Conservation (phyloP, 2,329 filamentous ascomycete genomes). For the Dactylellina sp. region DNA sequence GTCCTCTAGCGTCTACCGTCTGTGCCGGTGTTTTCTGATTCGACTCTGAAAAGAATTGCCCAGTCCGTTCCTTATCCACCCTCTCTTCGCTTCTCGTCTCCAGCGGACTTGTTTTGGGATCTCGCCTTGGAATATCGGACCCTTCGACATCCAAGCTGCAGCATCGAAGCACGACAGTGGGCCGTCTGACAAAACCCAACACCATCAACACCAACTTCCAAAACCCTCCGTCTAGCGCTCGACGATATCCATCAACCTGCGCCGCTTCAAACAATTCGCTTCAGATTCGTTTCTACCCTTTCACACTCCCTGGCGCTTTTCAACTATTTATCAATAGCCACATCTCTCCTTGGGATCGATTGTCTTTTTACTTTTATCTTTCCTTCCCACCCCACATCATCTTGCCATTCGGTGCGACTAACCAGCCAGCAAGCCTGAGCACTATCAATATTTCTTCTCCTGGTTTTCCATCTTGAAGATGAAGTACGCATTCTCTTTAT, state of each 20-base stretch:
- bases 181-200: constrained; percentile 18
- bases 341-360: not conserved
- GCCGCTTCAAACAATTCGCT: constrained; percentile 1
- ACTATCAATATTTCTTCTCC: constrained; percentile 5
- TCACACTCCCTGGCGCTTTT: too few species aligned
- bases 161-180: constrained; percentile 6
- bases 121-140: constrained; percentile 35
- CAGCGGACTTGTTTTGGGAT: constrained; percentile 24
- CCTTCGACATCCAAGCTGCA: constrained; percentile 11
- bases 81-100: constrained; percentile 18
- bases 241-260: constrained; percentile 2
- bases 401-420: constrained; percentile 2
- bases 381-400: not conserved
- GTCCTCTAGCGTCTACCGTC: constrained; percentile 44
- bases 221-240: constrained; percentile 7
- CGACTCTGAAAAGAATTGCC: constrained; percentile 34
- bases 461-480: constrained; percentile 24
- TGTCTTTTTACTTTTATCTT: constrained; percentile 8
- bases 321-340: constrained; percentile 28
- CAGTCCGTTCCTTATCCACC: constrained; percentile 47
- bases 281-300: constrained; percentile 11
- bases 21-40: constrained; percentile 50
- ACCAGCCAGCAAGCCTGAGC: constrained; percentile 19
- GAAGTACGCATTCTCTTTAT: constrained; percentile 58
- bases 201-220: constrained; percentile 20